phyloP scores from a whole-genome alignment of 805 yeast genomes.

The Spathaspora passalidarum region DNA sequence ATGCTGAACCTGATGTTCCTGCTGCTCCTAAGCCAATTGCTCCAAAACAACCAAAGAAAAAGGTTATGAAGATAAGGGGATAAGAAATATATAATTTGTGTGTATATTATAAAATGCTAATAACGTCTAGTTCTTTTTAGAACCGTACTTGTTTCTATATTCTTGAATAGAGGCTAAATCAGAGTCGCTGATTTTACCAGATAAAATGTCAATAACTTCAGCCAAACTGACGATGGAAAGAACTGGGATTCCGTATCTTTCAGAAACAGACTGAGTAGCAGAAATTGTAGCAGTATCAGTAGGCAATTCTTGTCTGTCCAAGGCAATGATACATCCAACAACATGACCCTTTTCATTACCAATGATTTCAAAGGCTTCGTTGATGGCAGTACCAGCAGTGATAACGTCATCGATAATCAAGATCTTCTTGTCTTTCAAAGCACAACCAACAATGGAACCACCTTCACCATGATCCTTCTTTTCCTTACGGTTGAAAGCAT shows the following conservation, averaged over 20 bases:
- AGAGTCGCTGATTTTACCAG: constrained; percentile 52
- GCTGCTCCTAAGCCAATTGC: constrained; percentile 20
- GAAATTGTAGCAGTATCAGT: constrained; percentile 55
- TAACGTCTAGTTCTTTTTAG: constrained; percentile 19
- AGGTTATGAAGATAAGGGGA: constrained; percentile 61
- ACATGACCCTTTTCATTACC: constrained; percentile 64
- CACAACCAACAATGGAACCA: constrained; percentile 87
- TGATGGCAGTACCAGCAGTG: constrained; percentile 98
- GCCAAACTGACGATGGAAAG: constrained; percentile 71
- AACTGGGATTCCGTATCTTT: constrained; percentile 77
- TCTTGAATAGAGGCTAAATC: constrained; percentile 56
- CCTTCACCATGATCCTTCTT: constrained; percentile 99
- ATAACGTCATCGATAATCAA: constrained; percentile 94
- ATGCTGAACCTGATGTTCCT: constrained; percentile 45
- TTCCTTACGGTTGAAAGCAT: constrained; percentile 95
- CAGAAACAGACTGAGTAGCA: constrained; percentile 78
- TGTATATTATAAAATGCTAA: neutral
- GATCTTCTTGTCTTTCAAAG: constrained; percentile 66
- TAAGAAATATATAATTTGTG: constrained; percentile 12
- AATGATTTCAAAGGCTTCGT: constrained; percentile 87
- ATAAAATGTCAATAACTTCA: constrained; percentile 67
- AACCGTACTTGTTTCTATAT: constrained; percentile 53
- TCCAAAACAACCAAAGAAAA: constrained; percentile 48
- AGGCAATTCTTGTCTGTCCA: constrained; percentile 93
- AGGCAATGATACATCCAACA: constrained; percentile 83